These are phyloP conservation scores for Arthrobotrys pseudoclavata DNA, from an alignment of 2,329 filamentous ascomycete genomes.

Conservation along the genomic window DNA sequence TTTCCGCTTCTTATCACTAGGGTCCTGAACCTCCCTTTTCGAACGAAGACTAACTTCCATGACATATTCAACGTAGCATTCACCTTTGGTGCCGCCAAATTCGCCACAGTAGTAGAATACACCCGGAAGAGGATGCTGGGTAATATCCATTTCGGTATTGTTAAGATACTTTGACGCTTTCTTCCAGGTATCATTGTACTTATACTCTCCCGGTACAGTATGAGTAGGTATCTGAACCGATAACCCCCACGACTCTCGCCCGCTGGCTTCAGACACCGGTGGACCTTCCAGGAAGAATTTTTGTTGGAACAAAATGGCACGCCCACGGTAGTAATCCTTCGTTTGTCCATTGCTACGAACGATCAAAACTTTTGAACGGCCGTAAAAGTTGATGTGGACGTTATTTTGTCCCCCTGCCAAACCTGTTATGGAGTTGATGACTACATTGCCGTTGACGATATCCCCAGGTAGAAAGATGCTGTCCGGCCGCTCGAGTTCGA, in stretches of 20 bases:
- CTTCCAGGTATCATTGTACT: conserved; percentile 44
- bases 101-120: conserved; percentile 50
- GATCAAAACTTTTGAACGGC: conserved; percentile 50
- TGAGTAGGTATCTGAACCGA: conserved; percentile 42
- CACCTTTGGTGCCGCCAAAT: conserved; percentile 18
- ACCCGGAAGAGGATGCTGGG: conserved; percentile 38
- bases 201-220: conserved; percentile 23
- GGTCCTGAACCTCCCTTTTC: conserved; percentile 1
- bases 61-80: conserved; percentile 51
- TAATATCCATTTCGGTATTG: conserved; percentile 50
- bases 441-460: conserved; percentile 23
- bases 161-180: conserved; percentile 46
- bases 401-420: conserved; percentile 5
- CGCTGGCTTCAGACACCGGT: conserved; percentile 9
- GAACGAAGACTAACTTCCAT: conserved; percentile 41
- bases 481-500: conserved; percentile 30
- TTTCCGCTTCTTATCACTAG: conserved; percentile 28
- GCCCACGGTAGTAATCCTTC: conserved; percentile 52
- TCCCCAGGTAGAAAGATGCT: conserved; percentile 45
- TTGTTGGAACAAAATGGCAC: conserved; percentile 37
- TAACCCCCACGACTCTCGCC: conserved; percentile 20
- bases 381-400: conserved; percentile 40
- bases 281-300: conserved; percentile 34
- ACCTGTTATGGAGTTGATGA: neutral
- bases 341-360: conserved; percentile 39